These are phyloP conservation scores for Speleostelium caveatum DNA, from an alignment of 78 protist genomes.

Conservation along the genomic window DNA sequence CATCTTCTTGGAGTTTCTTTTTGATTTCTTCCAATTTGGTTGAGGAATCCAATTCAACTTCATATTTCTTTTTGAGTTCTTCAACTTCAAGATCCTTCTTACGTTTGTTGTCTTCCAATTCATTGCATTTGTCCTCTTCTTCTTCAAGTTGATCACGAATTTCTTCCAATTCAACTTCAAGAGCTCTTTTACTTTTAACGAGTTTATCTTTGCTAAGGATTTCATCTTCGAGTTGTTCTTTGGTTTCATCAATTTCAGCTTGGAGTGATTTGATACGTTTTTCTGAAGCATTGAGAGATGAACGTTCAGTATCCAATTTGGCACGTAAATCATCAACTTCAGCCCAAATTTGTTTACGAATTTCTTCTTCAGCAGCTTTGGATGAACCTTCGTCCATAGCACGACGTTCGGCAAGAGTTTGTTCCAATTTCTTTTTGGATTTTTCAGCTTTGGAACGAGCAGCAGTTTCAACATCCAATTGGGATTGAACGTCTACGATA, in stretches of 20 bases:
- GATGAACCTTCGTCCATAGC: constrained; percentile 61
- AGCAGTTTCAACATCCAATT: constrained; percentile 45
- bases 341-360: constrained; percentile 66
- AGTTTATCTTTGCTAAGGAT: constrained; percentile 62
- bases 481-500: constrained; percentile 27
- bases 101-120: constrained; percentile 67
- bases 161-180: constrained; percentile 80
- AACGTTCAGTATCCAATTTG: constrained; percentile 64
- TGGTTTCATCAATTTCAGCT: constrained; percentile 78
- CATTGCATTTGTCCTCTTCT: constrained; percentile 73
- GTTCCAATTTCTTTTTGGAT: constrained; percentile 83
- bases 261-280: constrained; percentile 53
- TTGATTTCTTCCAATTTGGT: constrained; percentile 34
- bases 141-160: constrained; percentile 75
- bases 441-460: constrained; percentile 78
- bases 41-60: constrained; percentile 9
- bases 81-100: constrained; percentile 63
- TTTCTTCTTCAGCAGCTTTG: constrained; percentile 61
- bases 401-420: constrained; percentile 50
- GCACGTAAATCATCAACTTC: constrained; percentile 75
- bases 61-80: constrained; percentile 65
- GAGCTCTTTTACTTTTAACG: constrained; percentile 71
- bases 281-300: constrained; percentile 61
- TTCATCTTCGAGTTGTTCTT: constrained; percentile 66
- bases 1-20: constrained; percentile 51